Evolutionary conservation across 2,329 filamentous ascomycete species (phyloP).

Genomic region (Macrophomina tecta): DNA sequence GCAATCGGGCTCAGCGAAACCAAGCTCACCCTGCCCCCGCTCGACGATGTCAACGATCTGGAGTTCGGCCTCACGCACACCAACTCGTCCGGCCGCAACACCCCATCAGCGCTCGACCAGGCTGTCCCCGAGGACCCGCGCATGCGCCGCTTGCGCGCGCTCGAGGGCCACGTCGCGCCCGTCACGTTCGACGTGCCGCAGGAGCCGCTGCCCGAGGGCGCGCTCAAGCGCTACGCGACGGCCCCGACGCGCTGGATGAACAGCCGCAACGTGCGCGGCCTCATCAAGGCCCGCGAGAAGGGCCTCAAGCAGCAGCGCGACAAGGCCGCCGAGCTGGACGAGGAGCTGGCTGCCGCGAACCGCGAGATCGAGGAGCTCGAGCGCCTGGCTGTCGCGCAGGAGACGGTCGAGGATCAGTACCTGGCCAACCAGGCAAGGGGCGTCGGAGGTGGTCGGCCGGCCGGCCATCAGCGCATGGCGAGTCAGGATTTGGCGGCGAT

Average conservation of each 20-base stretch:
- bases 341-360: background rate
- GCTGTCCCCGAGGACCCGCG: background rate
- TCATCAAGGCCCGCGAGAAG: slow-evolving; percentile 10
- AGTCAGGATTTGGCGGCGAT: slow-evolving; percentile 9
- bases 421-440: background rate
- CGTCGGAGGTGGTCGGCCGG: background rate
- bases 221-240: slow-evolving; percentile 14
- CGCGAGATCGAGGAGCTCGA: slow-evolving; percentile 19
- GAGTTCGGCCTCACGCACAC: background rate
- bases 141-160: slow-evolving; percentile 20
- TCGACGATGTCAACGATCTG: slow-evolving; percentile 18
- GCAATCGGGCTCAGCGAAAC: slow-evolving; percentile 11
- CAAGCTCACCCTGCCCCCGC: slow-evolving; percentile 18
- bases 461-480: background rate
- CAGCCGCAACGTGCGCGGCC: background rate
- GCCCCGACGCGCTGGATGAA: slow-evolving; percentile 24
- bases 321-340: slow-evolving; percentile 17
- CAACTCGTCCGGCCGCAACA: background rate
- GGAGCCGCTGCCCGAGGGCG: background rate
- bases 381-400: slow-evolving; percentile 2
- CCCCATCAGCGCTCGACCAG: background rate
- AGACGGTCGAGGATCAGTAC: background rate
- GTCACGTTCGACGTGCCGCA: slow-evolving; percentile 17
- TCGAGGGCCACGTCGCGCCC: background rate
- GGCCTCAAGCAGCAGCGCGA: slow-evolving; percentile 10